Conservation (phyloP, 2,329 filamentous ascomycete species). For the Beauveria varroae region DNA sequence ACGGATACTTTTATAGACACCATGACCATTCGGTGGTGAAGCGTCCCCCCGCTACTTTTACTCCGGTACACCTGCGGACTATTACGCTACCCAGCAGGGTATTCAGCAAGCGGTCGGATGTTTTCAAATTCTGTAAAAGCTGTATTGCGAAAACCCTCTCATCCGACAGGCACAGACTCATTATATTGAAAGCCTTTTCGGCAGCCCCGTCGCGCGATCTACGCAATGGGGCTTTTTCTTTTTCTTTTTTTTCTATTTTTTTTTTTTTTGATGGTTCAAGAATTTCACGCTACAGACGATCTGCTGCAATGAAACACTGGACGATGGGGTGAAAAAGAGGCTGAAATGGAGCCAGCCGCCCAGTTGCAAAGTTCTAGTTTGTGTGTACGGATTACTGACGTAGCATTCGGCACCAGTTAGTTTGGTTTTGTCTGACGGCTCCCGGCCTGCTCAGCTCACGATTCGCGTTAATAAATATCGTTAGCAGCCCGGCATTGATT, state of each 20-base stretch:
- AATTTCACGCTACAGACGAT: background rate
- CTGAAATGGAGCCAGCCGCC: background rate
- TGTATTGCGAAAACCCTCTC: background rate
- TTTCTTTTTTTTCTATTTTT: too few relatives aligned
- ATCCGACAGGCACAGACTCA: background rate
- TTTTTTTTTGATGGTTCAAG: background rate
- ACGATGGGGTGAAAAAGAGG: background rate
- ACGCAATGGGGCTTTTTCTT: background rate
- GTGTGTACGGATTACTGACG: too few relatives aligned
- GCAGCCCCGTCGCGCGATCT: constrained; percentile 4
- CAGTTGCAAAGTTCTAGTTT: background rate
- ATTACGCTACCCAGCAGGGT: background rate
- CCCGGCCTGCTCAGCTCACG: background rate
- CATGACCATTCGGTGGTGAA: background rate
- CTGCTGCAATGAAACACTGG: constrained; percentile 11
- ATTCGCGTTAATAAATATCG: background rate
- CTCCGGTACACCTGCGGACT: too few relatives aligned
- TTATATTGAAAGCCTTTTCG: background rate
- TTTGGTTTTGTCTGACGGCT: background rate
- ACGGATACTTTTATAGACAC: background rate
- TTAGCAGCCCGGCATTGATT: too few relatives aligned
- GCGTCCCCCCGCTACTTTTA: background rate
- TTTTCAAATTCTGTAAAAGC: too few relatives aligned
- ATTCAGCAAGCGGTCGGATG: background rate
- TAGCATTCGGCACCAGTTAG: background rate